Conservation (phyloP, 2,329 filamentous ascomycete species). For the Periconia sp. region DNA sequence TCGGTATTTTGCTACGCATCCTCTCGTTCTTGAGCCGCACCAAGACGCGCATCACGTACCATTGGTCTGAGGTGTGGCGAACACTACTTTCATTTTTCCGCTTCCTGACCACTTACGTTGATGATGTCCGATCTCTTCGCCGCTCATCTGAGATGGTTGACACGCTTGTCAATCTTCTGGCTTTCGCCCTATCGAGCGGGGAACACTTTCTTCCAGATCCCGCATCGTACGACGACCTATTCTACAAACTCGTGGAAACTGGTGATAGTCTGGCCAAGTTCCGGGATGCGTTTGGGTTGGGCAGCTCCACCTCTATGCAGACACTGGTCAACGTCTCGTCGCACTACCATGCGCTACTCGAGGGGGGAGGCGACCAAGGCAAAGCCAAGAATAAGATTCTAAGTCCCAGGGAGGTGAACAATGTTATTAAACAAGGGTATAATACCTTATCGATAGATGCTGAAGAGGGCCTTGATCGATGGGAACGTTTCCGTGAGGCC, state of each 20-base stretch:
- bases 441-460: conserved; percentile 91
- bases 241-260: conserved; percentile 96
- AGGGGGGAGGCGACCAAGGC: conserved; percentile 56
- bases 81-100: conserved; percentile 83
- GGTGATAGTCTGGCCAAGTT: conserved; percentile 83
- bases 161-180: conserved; percentile 78
- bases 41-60: conserved; percentile 78
- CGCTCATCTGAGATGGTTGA: conserved; percentile 75
- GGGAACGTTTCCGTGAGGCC: conserved; percentile 84
- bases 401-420: conserved; percentile 80
- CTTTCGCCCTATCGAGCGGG: conserved; percentile 79
- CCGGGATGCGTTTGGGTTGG: conserved; percentile 69
- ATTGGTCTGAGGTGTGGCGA: conserved; percentile 95
- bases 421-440: conserved; percentile 94
- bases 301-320: conserved; percentile 65
- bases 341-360: conserved; percentile 85
- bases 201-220: conserved; percentile 89
- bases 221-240: conserved; percentile 89
- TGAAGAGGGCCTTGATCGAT: conserved; percentile 81
- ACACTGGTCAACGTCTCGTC: conserved; percentile 79
- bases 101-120: conserved; percentile 84
- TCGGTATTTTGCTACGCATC: conserved; percentile 80
- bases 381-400: conserved; percentile 64
- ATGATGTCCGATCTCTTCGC: conserved; percentile 70
- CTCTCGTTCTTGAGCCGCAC: conserved; percentile 82